Percentiles rank a stretch among this genome's conserved stretches.
phyloP scores from a whole-genome alignment of 805 yeast species.

The Lipomyces yamadae region DNA sequence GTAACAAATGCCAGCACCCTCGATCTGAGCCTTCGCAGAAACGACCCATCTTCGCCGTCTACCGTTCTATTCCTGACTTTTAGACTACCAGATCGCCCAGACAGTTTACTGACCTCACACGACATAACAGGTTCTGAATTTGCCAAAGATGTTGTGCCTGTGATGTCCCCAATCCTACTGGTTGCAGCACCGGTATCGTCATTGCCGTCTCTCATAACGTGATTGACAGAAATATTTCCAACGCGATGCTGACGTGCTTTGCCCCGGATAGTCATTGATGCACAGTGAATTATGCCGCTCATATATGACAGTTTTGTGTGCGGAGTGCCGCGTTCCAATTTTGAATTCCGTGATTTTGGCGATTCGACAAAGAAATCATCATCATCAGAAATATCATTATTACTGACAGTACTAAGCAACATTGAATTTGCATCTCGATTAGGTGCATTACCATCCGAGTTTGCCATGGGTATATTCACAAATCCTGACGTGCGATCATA shows the following conservation, averaged over 20 bases:
- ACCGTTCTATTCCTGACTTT: background rate
- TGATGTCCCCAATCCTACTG: background rate
- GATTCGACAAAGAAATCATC: background rate
- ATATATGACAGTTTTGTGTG: background rate
- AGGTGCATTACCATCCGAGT: constrained; percentile 2
- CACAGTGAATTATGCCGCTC: background rate
- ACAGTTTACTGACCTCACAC: background rate
- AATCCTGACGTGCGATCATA: constrained; percentile 19
- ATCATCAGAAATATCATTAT: background rate
- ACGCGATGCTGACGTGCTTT: background rate
- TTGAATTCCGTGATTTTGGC: background rate
- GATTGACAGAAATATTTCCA: background rate
- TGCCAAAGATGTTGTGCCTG: background rate
- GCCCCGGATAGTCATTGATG: background rate
- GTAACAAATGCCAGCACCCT: background rate
- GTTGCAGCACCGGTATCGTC: background rate
- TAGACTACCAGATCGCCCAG: background rate
- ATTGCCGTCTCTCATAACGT: background rate
- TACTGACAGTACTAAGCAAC: background rate
- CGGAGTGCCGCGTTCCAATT: background rate
- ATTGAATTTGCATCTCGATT: background rate
- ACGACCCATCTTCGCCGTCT: background rate
- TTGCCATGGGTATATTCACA: constrained; percentile 27
- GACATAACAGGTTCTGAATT: background rate
- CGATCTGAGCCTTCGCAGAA: background rate